phyloP scores from a whole-genome alignment of 805 yeast genomes.

The Metschnikowia kofuensis region DNA sequence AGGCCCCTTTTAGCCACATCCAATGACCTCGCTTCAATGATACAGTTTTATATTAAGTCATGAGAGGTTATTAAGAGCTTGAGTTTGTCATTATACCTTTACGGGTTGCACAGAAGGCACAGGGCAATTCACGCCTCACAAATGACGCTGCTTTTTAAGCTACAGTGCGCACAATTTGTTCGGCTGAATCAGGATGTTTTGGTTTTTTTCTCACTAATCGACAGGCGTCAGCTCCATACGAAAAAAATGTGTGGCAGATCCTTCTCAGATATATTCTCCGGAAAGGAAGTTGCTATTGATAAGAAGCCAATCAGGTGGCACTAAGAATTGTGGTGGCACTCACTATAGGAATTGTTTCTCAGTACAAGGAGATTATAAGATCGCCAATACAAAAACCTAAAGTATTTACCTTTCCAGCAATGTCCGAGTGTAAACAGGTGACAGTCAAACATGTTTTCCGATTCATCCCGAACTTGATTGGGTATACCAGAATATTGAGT shows the following conservation, averaged over 20 bases:
- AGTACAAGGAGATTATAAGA: not conserved
- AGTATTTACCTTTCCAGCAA: not conserved
- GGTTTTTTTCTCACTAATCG: slow-evolving; percentile 2
- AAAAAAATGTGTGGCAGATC: slow-evolving; percentile 2
- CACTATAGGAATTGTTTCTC: no score
- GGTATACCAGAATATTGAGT: slow-evolving; percentile 79
- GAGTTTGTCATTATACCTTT: no score
- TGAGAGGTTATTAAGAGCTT: no score
- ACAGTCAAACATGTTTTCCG: slow-evolving; percentile 59
- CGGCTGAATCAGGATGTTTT: slow-evolving; percentile 6
- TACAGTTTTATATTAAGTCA: no score
- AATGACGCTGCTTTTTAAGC: not conserved
- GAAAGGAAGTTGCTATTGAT: no score
- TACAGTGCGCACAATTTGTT: slow-evolving; percentile 1
- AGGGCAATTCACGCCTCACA: no score
- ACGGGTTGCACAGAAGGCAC: no score
- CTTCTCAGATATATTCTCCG: not conserved
- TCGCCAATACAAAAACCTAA: not conserved
- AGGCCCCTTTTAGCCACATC: no score
- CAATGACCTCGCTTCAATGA: no score
- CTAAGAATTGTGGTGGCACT: no score
- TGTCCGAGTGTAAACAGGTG: slow-evolving; percentile 13
- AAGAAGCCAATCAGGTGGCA: no score
- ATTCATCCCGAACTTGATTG: slow-evolving; percentile 89
- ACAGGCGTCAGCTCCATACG: slow-evolving; percentile 1